phyloP scores from a whole-genome alignment of 1,284 basidiomycete genomes.

The Irpex rosettiformis region DNA sequence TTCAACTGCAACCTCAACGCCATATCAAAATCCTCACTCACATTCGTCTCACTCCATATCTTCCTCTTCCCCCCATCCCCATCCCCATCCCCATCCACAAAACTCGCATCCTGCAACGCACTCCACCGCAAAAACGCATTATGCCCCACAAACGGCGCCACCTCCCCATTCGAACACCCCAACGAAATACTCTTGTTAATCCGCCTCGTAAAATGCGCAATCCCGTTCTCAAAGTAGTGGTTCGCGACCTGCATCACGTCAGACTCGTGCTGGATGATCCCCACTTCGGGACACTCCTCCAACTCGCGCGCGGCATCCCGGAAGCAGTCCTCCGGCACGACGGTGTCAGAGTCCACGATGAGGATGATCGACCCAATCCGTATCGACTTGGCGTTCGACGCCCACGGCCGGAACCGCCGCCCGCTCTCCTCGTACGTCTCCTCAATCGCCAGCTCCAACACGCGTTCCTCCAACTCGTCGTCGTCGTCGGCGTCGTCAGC shows the following conservation, averaged over 20 bases:
- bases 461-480: constrained; percentile 55
- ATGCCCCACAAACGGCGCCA: constrained; percentile 85
- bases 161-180: constrained; percentile 75
- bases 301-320: constrained; percentile 82
- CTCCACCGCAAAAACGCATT: constrained; percentile 86
- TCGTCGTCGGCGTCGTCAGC: constrained; percentile 25
- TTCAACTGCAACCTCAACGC: constrained; percentile 59
- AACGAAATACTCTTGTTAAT: constrained; percentile 78
- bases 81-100: constrained; percentile 70
- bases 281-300: constrained; percentile 72
- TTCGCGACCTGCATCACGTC: constrained; percentile 84
- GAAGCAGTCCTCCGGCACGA: constrained; percentile 84
- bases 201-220: constrained; percentile 78
- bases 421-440: constrained; percentile 61
- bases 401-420: constrained; percentile 58
- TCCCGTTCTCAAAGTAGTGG: constrained; percentile 85
- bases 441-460: constrained; percentile 61
- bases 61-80: constrained; percentile 64
- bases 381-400: constrained; percentile 51
- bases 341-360: constrained; percentile 78
- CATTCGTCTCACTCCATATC: constrained; percentile 82
- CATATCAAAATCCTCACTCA: constrained; percentile 82
- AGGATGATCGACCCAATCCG: constrained; percentile 64
- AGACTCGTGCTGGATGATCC: constrained; percentile 81
- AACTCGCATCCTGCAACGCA: constrained; percentile 77